Evolutionary conservation across 352 stramenopile genomes (phyloP), one percentile per base, ranked within the genome.

Genomic region (Phytopythium boreale): DNA sequence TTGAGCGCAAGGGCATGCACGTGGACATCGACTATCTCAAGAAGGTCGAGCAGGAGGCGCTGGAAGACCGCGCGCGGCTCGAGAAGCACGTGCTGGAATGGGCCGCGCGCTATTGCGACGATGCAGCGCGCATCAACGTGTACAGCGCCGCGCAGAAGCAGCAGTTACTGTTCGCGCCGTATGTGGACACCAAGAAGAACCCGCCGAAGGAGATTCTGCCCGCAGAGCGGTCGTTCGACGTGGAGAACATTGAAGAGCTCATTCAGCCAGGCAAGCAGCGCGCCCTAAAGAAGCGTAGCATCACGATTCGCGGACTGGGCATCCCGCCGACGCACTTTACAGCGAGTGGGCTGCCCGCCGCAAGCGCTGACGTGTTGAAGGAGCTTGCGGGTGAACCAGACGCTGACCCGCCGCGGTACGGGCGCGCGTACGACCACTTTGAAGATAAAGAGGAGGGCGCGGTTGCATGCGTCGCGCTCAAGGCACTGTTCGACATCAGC

Each of bases 141-240:
- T 96, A 92, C 61, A 98, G 87, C 50, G 87, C 93, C 2, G 71
- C 86, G 10, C 97, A 99, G 72, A 93, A 99, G 49, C 84, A 95
- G 69, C 97, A 98, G 8, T 78, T 99, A 63, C 80, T 99, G n/a
- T 99, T 99, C 67, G 97, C 96, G 19, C 87, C 88, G 24, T 94
- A 94, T 43, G 73, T 71, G 4, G 82, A 95, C 55, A 62, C 78
- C 5, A 90, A 89, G 39, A 92, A 86, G 67, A 90, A 86, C 29
- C 70, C 70, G 20, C 75, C 72, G 10, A 87, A 69, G 56, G 87
- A 75, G 64, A 86, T 89, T 59, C 77, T 85, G 59, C 91, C 81
- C 29, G 63, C 74, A 29, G 80, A 96, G 67, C 76, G 79, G 47
- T 68, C 64, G 17, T 96, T 96, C 72, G 83, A 95, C 27, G 84